phyloP scores from a whole-genome alignment of 2,329 filamentous ascomycete species.

The Ascomycota sp. region DNA sequence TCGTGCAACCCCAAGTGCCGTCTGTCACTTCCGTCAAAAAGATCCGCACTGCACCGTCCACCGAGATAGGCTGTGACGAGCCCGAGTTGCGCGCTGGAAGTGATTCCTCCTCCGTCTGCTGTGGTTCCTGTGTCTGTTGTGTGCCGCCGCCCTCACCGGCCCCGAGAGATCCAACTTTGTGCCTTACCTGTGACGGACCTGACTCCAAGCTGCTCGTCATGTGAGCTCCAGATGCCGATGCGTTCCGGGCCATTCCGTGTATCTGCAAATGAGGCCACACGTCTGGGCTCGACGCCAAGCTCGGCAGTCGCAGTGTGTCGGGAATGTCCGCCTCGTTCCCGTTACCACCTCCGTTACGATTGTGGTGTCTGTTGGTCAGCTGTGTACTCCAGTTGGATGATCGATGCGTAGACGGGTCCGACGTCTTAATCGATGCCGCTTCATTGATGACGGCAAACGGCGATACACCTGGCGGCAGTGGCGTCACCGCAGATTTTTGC shows the following conservation, averaged over 20 bases:
- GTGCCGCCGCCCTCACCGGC: constrained; percentile 14
- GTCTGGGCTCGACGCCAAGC: constrained; percentile 31
- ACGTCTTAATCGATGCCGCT: constrained; percentile 84
- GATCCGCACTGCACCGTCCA: constrained; percentile 27
- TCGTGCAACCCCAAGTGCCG: constrained; percentile 55
- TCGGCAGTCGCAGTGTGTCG: constrained; percentile 29
- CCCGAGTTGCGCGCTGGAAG: constrained; percentile 9
- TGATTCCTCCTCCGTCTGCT: too few species aligned
- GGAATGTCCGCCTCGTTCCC: constrained; percentile 23
- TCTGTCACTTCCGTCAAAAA: constrained; percentile 45
- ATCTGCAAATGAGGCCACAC: constrained; percentile 39
- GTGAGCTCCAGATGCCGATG: constrained; percentile 8
- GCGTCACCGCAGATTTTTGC: constrained; percentile 39
- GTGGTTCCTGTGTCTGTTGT: constrained; percentile 4
- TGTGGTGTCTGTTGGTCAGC: constrained; percentile 44
- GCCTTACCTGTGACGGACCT: constrained; percentile 12
- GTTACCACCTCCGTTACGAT: constrained; percentile 10
- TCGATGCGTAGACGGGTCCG: constrained; percentile 44
- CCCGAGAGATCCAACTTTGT: constrained; percentile 8
- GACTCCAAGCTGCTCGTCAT: constrained; percentile 17
- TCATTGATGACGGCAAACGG: constrained; percentile 52
- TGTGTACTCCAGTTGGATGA: constrained; percentile 51
- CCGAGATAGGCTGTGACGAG: constrained; percentile 22
- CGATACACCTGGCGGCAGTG: constrained; percentile 34
- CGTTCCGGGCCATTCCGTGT: constrained; percentile 24